Percentiles rank a stretch among this genome's conserved stretches.
These are phyloP conservation scores for Nigrospora oryzae DNA, from an alignment of 2,329 filamentous ascomycete genomes.

Conservation along the genomic window DNA sequence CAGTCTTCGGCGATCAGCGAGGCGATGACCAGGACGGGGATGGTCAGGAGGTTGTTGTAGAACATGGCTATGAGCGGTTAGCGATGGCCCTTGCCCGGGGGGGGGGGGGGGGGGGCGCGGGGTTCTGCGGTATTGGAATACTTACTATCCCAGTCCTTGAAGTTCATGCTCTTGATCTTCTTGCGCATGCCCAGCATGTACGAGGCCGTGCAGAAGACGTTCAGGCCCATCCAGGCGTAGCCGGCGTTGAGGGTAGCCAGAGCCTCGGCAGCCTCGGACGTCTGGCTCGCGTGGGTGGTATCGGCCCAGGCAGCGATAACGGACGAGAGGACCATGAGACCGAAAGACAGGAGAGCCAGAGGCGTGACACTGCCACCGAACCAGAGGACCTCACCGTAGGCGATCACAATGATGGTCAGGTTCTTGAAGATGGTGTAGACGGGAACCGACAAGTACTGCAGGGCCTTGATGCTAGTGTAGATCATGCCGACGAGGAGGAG, in stretches of 20 bases:
- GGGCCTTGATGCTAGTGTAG: constrained; percentile 91
- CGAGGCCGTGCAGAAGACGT: constrained; percentile 87
- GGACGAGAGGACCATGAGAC: constrained; percentile 92
- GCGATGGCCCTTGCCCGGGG: constrained; percentile 5
- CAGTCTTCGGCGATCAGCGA: constrained; percentile 86
- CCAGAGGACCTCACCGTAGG: constrained; percentile 97
- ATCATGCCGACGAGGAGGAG: constrained; percentile 97
- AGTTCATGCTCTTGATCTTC: constrained; percentile 98
- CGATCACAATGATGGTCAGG: constrained; percentile 95
- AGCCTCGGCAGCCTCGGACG: constrained; percentile 58
- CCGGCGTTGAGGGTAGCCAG: constrained; percentile 88
- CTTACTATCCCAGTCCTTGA: constrained; percentile 99
- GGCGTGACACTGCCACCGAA: constrained; percentile 88
- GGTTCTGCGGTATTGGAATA: constrained; percentile 14
- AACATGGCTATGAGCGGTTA: constrained; percentile 72
- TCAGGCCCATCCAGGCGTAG: constrained; percentile 96
- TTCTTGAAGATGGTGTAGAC: constrained; percentile 99
- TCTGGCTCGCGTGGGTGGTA: constrained; percentile 55
- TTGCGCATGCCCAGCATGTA: constrained; percentile 94
- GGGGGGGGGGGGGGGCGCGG: background rate
- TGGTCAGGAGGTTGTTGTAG: constrained; percentile 98
- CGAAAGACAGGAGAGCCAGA: constrained; percentile 86
- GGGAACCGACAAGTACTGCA: constrained; percentile 93
- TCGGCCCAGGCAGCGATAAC: constrained; percentile 96
- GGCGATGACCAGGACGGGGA: constrained; percentile 77